These are phyloP conservation scores for Neofusicoccum kwambonambiense DNA, from an alignment of 2,329 filamentous ascomycete genomes.

Conservation along the genomic window DNA sequence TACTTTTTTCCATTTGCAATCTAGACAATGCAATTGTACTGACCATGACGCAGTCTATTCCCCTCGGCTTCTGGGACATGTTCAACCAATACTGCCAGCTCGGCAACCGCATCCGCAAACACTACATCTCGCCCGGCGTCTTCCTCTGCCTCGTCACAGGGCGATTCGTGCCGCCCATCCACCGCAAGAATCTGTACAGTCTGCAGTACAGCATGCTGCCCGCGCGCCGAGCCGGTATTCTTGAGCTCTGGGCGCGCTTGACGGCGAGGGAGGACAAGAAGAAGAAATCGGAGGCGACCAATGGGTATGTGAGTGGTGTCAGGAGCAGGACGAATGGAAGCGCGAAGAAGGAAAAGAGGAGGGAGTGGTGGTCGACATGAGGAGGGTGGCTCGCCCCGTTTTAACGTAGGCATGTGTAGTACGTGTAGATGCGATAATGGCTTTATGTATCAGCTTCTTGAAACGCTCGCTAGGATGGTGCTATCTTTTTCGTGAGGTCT, in stretches of 20 bases:
- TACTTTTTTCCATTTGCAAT: conserved; percentile 36
- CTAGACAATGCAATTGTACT: conserved; percentile 12
- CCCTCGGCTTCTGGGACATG: conserved; percentile 87
- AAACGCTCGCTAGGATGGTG: not conserved
- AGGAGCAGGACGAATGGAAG: not conserved
- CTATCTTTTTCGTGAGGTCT: too few species aligned
- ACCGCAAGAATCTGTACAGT: conserved; percentile 90
- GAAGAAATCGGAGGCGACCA: not conserved
- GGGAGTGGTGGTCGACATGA: conserved; percentile 6
- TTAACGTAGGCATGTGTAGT: conserved; percentile 1
- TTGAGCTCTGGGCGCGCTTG: conserved; percentile 80
- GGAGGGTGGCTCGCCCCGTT: not conserved
- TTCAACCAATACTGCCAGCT: conserved; percentile 98
- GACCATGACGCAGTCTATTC: conserved; percentile 66
- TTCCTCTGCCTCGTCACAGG: conserved; percentile 85
- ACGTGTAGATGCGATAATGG: conserved; percentile 8
- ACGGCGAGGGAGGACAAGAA: conserved; percentile 20
- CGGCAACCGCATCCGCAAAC: conserved; percentile 84
- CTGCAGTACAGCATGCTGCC: conserved; percentile 98
- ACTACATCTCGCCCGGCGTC: conserved; percentile 88
- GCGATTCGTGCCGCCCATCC: conserved; percentile 90
- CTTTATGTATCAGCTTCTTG: not conserved
- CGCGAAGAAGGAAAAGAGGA: conserved; percentile 1
- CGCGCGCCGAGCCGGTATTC: conserved; percentile 72
- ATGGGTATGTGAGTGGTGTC: not conserved